Evolutionary conservation across 306 rosid genomes (phyloP).

Genomic region (Macrotyloma uniflorum): DNA sequence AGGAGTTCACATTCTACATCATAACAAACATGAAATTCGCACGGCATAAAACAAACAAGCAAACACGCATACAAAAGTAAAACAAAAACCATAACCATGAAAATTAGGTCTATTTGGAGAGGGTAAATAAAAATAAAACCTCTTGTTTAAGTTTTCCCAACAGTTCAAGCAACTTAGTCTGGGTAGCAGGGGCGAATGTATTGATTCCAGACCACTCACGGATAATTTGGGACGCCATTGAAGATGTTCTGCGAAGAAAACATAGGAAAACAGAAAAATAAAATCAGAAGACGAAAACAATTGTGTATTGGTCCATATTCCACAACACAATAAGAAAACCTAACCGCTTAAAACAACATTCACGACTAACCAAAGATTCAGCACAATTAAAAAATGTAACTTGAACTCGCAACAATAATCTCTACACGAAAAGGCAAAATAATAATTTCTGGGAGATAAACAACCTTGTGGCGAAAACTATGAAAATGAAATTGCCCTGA

Average conservation of each 20-base stretch:
- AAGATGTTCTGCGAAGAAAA: constrained; percentile 21
- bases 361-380: not conserved
- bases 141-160: constrained; percentile 82
- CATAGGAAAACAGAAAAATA: not conserved
- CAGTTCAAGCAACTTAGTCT: constrained; percentile 78
- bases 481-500: not conserved
- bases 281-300: not conserved
- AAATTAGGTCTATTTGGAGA: not conserved
- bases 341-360: not conserved
- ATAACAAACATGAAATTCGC: constrained; percentile 22
- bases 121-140: constrained; percentile 48
- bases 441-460: not conserved
- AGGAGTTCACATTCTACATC: constrained; percentile 75
- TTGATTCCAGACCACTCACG: constrained; percentile 94
- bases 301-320: not conserved
- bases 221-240: constrained; percentile 69
- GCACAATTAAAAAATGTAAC: not conserved
- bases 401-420: not conserved
- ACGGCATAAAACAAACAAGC: not conserved
- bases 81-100: not conserved
- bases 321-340: constrained; percentile 22
- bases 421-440: not conserved
- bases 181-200: constrained; percentile 84
- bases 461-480: not conserved
- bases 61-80: not conserved